Base-by-base conservation (phyloP, 208 protist species). In the Sergeia podlipaevii region DNA sequence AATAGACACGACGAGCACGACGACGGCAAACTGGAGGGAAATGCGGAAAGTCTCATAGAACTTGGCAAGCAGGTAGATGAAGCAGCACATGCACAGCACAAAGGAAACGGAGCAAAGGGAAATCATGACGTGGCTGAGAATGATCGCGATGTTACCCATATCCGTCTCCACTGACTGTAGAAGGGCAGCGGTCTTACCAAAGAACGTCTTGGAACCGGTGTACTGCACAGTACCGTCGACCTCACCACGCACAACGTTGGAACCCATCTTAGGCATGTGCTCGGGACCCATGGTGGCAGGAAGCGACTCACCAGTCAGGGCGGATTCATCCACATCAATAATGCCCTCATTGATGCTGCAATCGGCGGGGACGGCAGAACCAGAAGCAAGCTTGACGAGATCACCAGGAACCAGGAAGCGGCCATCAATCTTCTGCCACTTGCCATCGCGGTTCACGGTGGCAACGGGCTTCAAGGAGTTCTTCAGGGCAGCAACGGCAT, bases 281-380 rank as follows among this genome's bases (percentile, higher is more conserved):
- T 86, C 93, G 27, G 60, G 27, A 38, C 73, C 73, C 73, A 93
- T 96, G 32, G 74, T 84, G 7, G 97, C 95, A 18, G 97, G 97
- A 4, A 98, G 77, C 2, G 95, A 98, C 74, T 98, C 97, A 24
- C 97, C 97, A 4, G 97, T 98, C 28, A 98, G 69, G 11, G 92
- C 82, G 2, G 91, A 75, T 75, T 98, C 93, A 57, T 98, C 95
- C 53, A 98, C 81, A 28, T 96, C 93, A n/a, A 98, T 80, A 44
- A 80, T 62, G 30, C 78, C 85, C 60, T 84, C 80, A 57, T 87
- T 91, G 46, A 93, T 86, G 18, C 65, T 92, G 68, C 82, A 91
- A 68, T 98, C 97, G 1, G 95, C 95, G 3, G 95, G 91, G 30
- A 98, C 87, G 4, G 87, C 86, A 18, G 89, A 95, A 52, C 97